phyloP scores from a whole-genome alignment of 1,284 basidiomycete genomes.

The Pseudozyma sp. region DNA sequence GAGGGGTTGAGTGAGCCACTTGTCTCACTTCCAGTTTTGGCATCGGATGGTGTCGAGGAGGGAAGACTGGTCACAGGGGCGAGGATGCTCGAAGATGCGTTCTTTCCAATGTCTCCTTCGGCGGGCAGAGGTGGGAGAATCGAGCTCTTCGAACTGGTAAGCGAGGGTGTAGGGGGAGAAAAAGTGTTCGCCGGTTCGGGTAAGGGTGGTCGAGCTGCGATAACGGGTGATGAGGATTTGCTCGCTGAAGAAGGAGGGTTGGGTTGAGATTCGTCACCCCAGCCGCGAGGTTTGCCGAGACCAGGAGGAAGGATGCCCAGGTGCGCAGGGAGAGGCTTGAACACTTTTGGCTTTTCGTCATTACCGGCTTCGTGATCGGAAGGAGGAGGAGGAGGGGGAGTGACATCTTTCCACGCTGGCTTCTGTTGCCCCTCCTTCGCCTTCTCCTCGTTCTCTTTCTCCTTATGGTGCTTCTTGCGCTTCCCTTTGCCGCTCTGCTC shows the following conservation, averaged over 20 bases:
- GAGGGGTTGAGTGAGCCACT: constrained; percentile 20
- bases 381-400: neutral
- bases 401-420: neutral
- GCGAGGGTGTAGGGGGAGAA: neutral
- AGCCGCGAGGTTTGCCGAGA: neutral
- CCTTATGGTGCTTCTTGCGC: neutral
- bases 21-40: neutral
- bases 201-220: constrained; percentile 14
- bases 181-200: constrained; percentile 10
- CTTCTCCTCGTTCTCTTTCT: neutral
- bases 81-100: neutral
- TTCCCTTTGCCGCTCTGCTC: neutral
- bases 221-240: neutral
- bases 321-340: neutral
- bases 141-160: too few relatives aligned
- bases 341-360: neutral
- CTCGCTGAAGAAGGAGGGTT: neutral
- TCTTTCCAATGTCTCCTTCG: neutral
- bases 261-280: neutral
- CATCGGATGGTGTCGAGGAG: neutral
- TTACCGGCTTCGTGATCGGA: neutral
- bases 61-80: neutral
- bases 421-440: neutral
- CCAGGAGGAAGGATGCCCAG: constrained; percentile 17
- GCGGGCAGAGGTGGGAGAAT: too few relatives aligned